These are phyloP conservation scores for Diplodia scrobiculata DNA, from an alignment of 2,329 filamentous ascomycete genomes.

Conservation along the genomic window DNA sequence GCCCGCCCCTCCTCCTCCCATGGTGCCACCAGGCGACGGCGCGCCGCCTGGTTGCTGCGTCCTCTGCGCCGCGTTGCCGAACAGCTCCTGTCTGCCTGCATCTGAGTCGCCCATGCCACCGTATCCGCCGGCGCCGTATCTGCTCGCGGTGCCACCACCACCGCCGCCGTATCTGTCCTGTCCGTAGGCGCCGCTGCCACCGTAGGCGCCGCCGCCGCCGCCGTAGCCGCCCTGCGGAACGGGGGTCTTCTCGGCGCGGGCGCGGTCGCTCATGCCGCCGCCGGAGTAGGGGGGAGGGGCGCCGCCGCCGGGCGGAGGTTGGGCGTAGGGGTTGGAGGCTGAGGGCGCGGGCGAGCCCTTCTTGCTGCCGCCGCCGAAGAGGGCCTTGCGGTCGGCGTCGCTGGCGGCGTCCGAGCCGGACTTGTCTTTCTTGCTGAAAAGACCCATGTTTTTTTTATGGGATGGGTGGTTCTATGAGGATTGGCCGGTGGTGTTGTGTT, in stretches of 20 bases:
- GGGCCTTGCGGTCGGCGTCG: slow-evolving; percentile 59
- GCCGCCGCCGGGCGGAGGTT: slow-evolving; percentile 49
- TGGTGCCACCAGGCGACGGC: slow-evolving; percentile 31
- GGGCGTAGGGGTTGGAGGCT: slow-evolving; percentile 58
- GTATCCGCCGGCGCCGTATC: slow-evolving; percentile 43
- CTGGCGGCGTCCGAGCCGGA: slow-evolving; percentile 52
- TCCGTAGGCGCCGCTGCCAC: slow-evolving; percentile 30
- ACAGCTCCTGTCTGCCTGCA: slow-evolving; percentile 64
- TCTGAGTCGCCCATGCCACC: slow-evolving; percentile 54
- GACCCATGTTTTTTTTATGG: slow-evolving; percentile 17
- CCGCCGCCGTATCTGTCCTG: slow-evolving; percentile 51
- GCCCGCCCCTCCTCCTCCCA: slow-evolving; percentile 33
- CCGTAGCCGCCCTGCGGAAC: slow-evolving; percentile 49
- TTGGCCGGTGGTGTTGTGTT: not conserved
- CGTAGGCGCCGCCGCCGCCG: slow-evolving; percentile 31
- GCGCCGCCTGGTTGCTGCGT: slow-evolving; percentile 39
- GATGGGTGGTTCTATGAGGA: not conserved
- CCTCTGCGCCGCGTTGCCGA: slow-evolving; percentile 60
- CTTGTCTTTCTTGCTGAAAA: slow-evolving; percentile 56
- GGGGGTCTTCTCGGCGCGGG: slow-evolving; percentile 49
- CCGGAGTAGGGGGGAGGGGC: slow-evolving; percentile 46
- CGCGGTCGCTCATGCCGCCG: slow-evolving; percentile 36
- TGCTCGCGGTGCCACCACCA: slow-evolving; percentile 31
- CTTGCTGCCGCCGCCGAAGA: slow-evolving; percentile 61
- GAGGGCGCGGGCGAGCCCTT: slow-evolving; percentile 55